Evolutionary conservation across 169 alveolate genomes (phyloP).

Genomic region (Plasmodium adleri): DNA sequence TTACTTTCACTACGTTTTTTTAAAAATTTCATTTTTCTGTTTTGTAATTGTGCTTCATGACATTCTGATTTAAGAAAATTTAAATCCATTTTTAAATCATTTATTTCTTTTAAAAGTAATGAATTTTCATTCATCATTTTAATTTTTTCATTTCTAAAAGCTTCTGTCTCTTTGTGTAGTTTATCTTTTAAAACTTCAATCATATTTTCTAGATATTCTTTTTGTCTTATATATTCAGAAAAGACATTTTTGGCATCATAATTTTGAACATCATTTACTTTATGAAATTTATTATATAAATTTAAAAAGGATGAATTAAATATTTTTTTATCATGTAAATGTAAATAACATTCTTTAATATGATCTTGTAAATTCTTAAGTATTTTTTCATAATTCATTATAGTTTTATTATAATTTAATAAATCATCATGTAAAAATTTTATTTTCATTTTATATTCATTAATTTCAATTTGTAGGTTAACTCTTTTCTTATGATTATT

Average conservation of each 20-base stretch:
- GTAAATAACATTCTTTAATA: slow-evolving; percentile 70
- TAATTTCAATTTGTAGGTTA: slow-evolving; percentile 66
- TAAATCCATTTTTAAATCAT: slow-evolving; percentile 69
- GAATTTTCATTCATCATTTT: slow-evolving; percentile 76
- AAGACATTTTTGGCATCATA: slow-evolving; percentile 73
- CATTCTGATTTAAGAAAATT: slow-evolving; percentile 69
- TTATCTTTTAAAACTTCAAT: slow-evolving; percentile 64
- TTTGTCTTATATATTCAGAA: slow-evolving; percentile 68
- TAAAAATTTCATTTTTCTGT: slow-evolving; percentile 24
- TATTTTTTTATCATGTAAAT: slow-evolving; percentile 70
- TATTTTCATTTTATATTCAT: slow-evolving; percentile 72
- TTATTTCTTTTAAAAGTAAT: slow-evolving; percentile 56
- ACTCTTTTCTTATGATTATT: slow-evolving; percentile 72
- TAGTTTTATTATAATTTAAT: slow-evolving; percentile 55
- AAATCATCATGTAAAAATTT: slow-evolving; percentile 70
- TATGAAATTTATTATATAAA: slow-evolving; percentile 65
- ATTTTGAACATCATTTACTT: slow-evolving; percentile 62
- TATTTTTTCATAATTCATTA: slow-evolving; percentile 67
- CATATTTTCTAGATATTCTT: slow-evolving; percentile 70
- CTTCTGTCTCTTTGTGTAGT: slow-evolving; percentile 67
- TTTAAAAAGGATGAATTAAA: slow-evolving; percentile 70
- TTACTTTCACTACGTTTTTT: slow-evolving; percentile 24
- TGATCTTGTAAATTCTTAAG: slow-evolving; percentile 70
- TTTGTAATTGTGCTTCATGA: slow-evolving; percentile 44
- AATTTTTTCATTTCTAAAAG: slow-evolving; percentile 63